Percentiles rank a stretch among this genome's conserved stretches.
phyloP scores from a whole-genome alignment of 78 protist genomes.

The Cavenderia fasciculata region DNA sequence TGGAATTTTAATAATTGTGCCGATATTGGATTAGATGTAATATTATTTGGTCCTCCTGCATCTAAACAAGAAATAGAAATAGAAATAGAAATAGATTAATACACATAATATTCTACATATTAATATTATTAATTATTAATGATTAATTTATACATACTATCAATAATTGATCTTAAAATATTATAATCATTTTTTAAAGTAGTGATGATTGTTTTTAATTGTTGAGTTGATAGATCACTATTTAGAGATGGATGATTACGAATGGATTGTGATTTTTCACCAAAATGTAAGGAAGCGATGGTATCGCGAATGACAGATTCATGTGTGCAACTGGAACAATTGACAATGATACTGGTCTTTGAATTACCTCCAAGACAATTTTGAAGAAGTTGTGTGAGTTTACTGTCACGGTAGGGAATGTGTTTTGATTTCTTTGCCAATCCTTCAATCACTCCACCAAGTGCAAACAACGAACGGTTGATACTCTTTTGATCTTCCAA shows the following conservation, averaged over 20 bases:
- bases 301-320: constrained; percentile 31
- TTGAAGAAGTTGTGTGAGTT: constrained; percentile 86
- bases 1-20: neutral
- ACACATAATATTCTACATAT: no score
- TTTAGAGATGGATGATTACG: constrained; percentile 29
- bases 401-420: constrained; percentile 88
- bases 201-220: neutral
- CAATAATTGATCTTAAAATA: neutral
- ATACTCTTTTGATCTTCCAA: constrained; percentile 87
- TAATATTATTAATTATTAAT: no score
- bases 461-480: constrained; percentile 83
- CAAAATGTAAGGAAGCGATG: neutral
- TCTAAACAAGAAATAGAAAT: no score
- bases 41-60: neutral
- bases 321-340: constrained; percentile 26
- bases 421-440: constrained; percentile 46
- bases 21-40: neutral
- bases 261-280: constrained; percentile 18
- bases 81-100: no score
- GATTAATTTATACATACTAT: no score
- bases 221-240: neutral
- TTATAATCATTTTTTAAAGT: neutral
- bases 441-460: constrained; percentile 90
- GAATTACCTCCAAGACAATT: constrained; percentile 91
- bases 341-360: constrained; percentile 87